Base-by-base conservation (phyloP, 108 stramenopile genomes). In the Seminavis robusta region DNA sequence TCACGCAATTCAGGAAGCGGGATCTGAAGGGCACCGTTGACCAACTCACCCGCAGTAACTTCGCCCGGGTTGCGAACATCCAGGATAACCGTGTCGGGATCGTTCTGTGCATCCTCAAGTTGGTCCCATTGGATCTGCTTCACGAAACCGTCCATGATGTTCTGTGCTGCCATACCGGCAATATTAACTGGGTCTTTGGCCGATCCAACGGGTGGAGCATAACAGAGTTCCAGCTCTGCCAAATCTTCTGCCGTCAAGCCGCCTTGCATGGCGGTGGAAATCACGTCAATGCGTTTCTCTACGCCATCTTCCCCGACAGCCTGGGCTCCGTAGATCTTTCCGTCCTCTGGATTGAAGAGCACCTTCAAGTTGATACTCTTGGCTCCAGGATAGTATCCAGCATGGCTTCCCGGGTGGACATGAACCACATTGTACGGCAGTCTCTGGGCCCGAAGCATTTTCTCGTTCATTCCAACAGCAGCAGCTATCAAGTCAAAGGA, bases 151-250 rank as follows among this genome's bases (percentile, higher is more conserved):
- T 85, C 77, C 21, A 81, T 40, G 32, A 79, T 52, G 46, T 85
- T 85, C 39, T 76, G 74, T 9, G 84, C 84, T 1, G 73, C 74
- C 77, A 85, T 79, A 4, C 84, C 84, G 8, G 84, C 84, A 36
- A 79, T 77, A 63, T 85, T 85, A 20, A 85, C 77, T 13, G 80
- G 73, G 38, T 84, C 77, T 37, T 84, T 84, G 0, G 83, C 83
- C 11, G 65, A 68, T 40, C 83, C 83, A 24, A 80, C 79, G 4
- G 83, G 83, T 42, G 83, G 84, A 8, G 84, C 84, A 56, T 85
- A 85, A 38, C 83, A 80, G 15, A 84, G 55, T 24, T 84, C 83
- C 29, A 84, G 54, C 15, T 84, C 83, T 6, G 79, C 76, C 27
- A 80, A 44, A 33, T 80, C 76, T 9, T 64, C 63, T n/a, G 76